These are phyloP conservation scores for Chrysosporium keratinophilum DNA, from an alignment of 2,329 filamentous ascomycete genomes.

Conservation along the genomic window DNA sequence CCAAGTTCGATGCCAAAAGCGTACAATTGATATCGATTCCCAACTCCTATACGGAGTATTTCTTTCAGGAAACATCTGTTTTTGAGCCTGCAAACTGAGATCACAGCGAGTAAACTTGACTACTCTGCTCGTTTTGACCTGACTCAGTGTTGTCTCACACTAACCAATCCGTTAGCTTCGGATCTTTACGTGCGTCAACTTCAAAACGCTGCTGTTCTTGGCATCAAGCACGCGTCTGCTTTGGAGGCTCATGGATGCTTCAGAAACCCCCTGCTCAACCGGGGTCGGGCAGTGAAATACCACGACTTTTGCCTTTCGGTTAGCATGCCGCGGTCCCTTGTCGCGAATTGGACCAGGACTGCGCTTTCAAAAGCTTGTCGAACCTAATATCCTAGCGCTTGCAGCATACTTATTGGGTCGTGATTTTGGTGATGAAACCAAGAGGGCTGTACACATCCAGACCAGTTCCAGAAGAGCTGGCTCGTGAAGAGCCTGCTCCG, in stretches of 20 bases:
- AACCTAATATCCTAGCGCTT: neutral
- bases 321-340: neutral
- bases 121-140: slow-evolving; percentile 1
- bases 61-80: too few relatives aligned
- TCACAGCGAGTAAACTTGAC: neutral
- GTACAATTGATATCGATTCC: too few relatives aligned
- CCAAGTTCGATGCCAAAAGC: too few relatives aligned
- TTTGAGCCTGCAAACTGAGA: too few relatives aligned
- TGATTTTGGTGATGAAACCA: neutral
- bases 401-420: neutral
- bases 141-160: slow-evolving; percentile 1
- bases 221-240: neutral
- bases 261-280: neutral
- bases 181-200: neutral
- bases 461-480: too few relatives aligned
- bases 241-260: neutral
- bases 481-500: too few relatives aligned
- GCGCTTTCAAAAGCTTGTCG: neutral
- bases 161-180: neutral
- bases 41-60: too few relatives aligned
- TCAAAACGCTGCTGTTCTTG: neutral
- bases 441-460: neutral
- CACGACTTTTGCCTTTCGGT: neutral
- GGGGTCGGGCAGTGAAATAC: neutral
- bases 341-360: neutral